phyloP scores from a whole-genome alignment of 1,284 basidiomycete species.

The Cryptococcus sp. region DNA sequence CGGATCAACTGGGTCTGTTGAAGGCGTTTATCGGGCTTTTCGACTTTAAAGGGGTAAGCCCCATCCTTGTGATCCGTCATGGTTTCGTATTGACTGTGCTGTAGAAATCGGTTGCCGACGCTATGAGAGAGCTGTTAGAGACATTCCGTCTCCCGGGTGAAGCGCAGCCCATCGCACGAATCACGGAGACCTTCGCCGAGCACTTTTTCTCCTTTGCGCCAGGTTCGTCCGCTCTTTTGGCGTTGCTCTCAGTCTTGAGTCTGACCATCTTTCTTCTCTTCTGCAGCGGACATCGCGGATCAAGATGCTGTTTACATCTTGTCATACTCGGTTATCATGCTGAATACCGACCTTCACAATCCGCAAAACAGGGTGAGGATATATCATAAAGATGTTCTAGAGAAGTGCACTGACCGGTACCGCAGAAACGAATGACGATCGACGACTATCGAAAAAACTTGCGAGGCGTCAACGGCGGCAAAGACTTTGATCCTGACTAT shows the following conservation, averaged over 20 bases:
- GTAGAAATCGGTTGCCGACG: conserved; percentile 91
- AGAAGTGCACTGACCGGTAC: conserved; percentile 19
- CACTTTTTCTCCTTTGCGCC: conserved; percentile 84
- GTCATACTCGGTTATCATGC: conserved; percentile 95
- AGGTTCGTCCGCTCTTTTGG: conserved; percentile 56
- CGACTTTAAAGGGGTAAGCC: conserved; percentile 79
- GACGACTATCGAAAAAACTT: conserved; percentile 94
- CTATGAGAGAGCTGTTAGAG: conserved; percentile 91
- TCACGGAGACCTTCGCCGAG: conserved; percentile 92
- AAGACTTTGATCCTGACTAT: conserved; percentile 82
- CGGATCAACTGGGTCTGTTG: conserved; percentile 82
- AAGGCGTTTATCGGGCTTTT: conserved; percentile 87
- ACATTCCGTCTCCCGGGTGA: conserved; percentile 95
- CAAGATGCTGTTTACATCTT: conserved; percentile 95
- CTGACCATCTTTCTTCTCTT: conserved; percentile 1
- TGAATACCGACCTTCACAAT: conserved; percentile 97
- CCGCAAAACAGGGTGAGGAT: conserved; percentile 81
- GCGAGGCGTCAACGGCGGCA: conserved; percentile 85
- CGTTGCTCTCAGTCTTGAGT: background rate
- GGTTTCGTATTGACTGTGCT: background rate
- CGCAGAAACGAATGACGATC: conserved; percentile 90
- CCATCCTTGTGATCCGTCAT: conserved; percentile 10
- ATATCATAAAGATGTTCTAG: no score
- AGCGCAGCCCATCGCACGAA: conserved; percentile 88
- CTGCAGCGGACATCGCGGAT: conserved; percentile 76